Conservation (phyloP, 306 rosid genomes). For the Cyclanthera cordifolia region DNA sequence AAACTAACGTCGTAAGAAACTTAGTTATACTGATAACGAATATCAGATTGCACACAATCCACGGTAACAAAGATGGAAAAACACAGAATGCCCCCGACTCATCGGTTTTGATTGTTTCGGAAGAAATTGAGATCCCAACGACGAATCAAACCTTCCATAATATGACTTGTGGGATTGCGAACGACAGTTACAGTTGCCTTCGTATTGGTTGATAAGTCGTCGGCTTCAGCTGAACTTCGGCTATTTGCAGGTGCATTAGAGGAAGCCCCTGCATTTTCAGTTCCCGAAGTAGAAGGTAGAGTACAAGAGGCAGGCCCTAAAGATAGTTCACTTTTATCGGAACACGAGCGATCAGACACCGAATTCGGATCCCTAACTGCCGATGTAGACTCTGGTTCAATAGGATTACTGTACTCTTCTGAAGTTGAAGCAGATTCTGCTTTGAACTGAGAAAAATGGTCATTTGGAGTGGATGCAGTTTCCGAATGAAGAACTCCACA, state of each 20-base stretch:
- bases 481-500: slow-evolving; percentile 22
- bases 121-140: slow-evolving; percentile 90
- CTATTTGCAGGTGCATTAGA: slow-evolving; percentile 26
- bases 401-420: slow-evolving; percentile 14
- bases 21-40: not conserved
- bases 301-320: slow-evolving; percentile 15
- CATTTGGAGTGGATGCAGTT: slow-evolving; percentile 20
- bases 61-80: not conserved
- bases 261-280: slow-evolving; percentile 32
- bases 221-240: slow-evolving; percentile 46
- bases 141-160: slow-evolving; percentile 60
- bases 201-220: slow-evolving; percentile 80
- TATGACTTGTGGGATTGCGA: slow-evolving; percentile 52
- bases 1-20: slow-evolving; percentile 8
- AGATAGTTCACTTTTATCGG: slow-evolving; percentile 20
- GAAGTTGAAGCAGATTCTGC: slow-evolving; percentile 28
- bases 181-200: slow-evolving; percentile 67
- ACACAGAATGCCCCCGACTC: slow-evolving; percentile 1
- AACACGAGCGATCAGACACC: slow-evolving; percentile 23
- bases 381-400: slow-evolving; percentile 29
- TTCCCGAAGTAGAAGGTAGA: slow-evolving; percentile 26
- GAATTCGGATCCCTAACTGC: slow-evolving; percentile 22
- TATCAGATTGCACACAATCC: slow-evolving; percentile 7
- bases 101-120: slow-evolving; percentile 45
- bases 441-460: slow-evolving; percentile 21